Evolutionary conservation across 768 basidiomycete genomes (phyloP), one percentile per base, ranked within the genome.

Genomic region (Auricularia auricula-judae): DNA sequence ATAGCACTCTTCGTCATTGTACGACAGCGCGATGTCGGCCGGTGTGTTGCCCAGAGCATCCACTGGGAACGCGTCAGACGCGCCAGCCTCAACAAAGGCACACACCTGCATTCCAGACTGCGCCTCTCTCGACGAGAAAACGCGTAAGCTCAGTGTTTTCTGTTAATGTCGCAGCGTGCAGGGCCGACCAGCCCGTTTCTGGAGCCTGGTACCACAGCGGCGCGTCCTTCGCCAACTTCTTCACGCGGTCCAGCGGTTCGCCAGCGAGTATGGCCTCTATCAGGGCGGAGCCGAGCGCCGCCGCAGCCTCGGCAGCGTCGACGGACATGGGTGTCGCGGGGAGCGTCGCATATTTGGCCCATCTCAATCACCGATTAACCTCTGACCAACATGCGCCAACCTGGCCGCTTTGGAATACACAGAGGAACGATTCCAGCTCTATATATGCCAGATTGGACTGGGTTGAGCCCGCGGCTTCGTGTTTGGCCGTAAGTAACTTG

Each of bases 121-220:
- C 94, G 12, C 96, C 94, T 64, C 84, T 80, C n/a, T 85, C 79
- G 34, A 99, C 79, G 39, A 98, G 78, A 4, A 81, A 71, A 63
- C 81, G 81, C 11, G 89, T 80, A 16, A 96, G 76, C n/a, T 80
- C 77, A 2, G 80, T 71, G 68, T 88, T 84, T 69, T 88, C 85
- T 58, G 82, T 74, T 68, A 88, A 93, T 1, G 86, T 89, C 12
- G 91, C 96, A 16, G 91, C 93, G 71, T 98, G 96, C 56, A 98
- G 74, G 18, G 86, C 81, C 3, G 92, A 93, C 67, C 86, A 86
- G 0, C 93, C 94, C 68, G 88, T 84, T 7, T 78, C 78, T 60
- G 84, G 83, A 72, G 88, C 89, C 74, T 97, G 93, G 71, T 88
- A 93, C 95, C 96, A 98, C 61, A 91, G 74, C 1, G 91, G 91